Percentiles rank a stretch among this genome's conserved stretches.
These are phyloP conservation scores for Pseudogymnoascus sp. DNA, from an alignment of 2,329 filamentous ascomycete genomes.

Conservation along the genomic window DNA sequence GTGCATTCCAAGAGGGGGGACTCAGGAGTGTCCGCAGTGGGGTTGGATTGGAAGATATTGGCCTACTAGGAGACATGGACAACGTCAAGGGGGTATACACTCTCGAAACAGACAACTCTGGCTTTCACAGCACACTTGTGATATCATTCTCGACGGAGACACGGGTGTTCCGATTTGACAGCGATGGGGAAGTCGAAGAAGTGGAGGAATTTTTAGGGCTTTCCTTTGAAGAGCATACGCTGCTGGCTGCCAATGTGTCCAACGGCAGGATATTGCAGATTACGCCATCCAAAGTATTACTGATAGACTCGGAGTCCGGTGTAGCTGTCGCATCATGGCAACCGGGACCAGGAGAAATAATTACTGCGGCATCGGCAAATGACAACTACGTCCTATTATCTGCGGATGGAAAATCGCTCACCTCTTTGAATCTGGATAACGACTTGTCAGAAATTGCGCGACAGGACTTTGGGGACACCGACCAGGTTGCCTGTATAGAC, in stretches of 20 bases:
- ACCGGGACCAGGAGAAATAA: constrained; percentile 43
- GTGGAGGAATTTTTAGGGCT: constrained; percentile 69
- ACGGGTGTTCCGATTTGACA: constrained; percentile 69
- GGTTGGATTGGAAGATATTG: constrained; percentile 82
- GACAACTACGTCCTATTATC: constrained; percentile 64
- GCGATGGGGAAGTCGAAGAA: constrained; percentile 76
- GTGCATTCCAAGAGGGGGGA: constrained; percentile 81
- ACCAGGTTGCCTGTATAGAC: constrained; percentile 81
- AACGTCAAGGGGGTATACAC: constrained; percentile 68
- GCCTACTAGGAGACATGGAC: constrained; percentile 71
- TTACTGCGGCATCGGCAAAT: constrained; percentile 75
- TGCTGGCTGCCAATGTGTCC: constrained; percentile 61
- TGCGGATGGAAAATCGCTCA: constrained; percentile 63
- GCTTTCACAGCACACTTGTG: constrained; percentile 61
- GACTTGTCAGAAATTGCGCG: constrained; percentile 51
- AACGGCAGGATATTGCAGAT: constrained; percentile 66
- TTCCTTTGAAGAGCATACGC: constrained; percentile 59
- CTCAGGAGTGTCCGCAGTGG: constrained; percentile 87
- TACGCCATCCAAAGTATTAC: constrained; percentile 53
- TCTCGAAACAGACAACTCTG: constrained; percentile 43
- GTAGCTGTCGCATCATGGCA: constrained; percentile 53
- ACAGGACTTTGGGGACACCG: constrained; percentile 55
- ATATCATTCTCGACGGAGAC: constrained; percentile 80
- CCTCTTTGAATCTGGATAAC: constrained; percentile 57
- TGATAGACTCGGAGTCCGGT: constrained; percentile 56